Conservation (phyloP, 2,329 filamentous ascomycete genomes). For the Talaromyces sp. region DNA sequence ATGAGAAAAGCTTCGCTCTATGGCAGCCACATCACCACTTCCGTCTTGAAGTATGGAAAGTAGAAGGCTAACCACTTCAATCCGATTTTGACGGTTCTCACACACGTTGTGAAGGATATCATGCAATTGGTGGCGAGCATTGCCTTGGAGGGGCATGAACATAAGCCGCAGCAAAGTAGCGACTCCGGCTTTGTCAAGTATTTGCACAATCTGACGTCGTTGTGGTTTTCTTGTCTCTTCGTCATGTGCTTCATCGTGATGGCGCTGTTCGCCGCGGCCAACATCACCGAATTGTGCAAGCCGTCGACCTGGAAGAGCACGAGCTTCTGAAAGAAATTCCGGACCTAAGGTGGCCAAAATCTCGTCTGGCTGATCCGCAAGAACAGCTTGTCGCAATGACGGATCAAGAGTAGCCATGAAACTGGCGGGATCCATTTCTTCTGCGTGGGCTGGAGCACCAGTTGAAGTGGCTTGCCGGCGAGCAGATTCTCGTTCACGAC, state of each 20-base stretch:
- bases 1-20: slow-evolving; percentile 92
- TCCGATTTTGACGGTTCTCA: slow-evolving; percentile 91
- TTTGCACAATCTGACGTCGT: slow-evolving; percentile 81
- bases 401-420: slow-evolving; percentile 89
- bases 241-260: slow-evolving; percentile 35
- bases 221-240: slow-evolving; percentile 58
- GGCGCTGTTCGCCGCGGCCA: slow-evolving; percentile 29
- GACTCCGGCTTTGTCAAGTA: slow-evolving; percentile 93
- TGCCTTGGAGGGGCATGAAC: slow-evolving; percentile 92
- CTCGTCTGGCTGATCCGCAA: slow-evolving; percentile 88
- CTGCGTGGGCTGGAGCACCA: slow-evolving; percentile 49
- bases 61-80: slow-evolving; percentile 88
- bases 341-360: slow-evolving; percentile 77
- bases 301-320: slow-evolving; percentile 58
- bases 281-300: slow-evolving; percentile 50
- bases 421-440: slow-evolving; percentile 88
- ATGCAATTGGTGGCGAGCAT: slow-evolving; percentile 76
- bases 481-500: slow-evolving; percentile 76
- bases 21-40: slow-evolving; percentile 84
- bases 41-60: slow-evolving; percentile 94
- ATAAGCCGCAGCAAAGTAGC: slow-evolving; percentile 96
- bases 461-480: slow-evolving; percentile 59
- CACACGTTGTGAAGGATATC: slow-evolving; percentile 86
- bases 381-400: slow-evolving; percentile 73
- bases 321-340: slow-evolving; percentile 80